These are phyloP conservation scores for Calycina herbarum DNA, from an alignment of 2,329 filamentous ascomycete species.

Conservation along the genomic window DNA sequence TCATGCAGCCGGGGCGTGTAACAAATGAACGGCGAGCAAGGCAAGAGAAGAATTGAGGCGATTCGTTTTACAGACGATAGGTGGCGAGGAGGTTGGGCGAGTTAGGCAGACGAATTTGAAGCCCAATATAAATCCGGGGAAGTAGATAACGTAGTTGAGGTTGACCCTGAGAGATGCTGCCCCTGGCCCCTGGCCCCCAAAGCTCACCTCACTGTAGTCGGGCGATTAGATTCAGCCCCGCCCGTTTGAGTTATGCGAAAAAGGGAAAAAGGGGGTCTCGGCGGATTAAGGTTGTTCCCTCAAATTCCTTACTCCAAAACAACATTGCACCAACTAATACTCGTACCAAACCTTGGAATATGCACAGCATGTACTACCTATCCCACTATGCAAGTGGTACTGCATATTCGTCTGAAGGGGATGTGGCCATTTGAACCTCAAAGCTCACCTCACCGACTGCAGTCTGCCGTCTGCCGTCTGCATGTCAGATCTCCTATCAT, in stretches of 20 bases:
- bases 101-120: background rate
- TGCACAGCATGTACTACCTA: background rate
- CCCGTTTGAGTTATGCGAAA: background rate
- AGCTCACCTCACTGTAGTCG: background rate
- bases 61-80: background rate
- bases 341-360: background rate
- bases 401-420: background rate
- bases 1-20: background rate
- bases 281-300: background rate
- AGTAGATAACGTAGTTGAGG: background rate
- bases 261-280: background rate
- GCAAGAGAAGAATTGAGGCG: background rate
- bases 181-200: background rate
- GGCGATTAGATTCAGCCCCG: background rate
- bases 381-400: background rate
- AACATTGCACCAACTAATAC: background rate
- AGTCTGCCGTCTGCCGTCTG: background rate
- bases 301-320: background rate
- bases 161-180: background rate
- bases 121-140: background rate
- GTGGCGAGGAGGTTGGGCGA: background rate
- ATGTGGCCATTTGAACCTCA: background rate
- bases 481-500: background rate
- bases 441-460: background rate
- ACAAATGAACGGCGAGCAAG: background rate